Conservation (phyloP, 768 basidiomycete species). For the Suillus fuscotomentosus region DNA sequence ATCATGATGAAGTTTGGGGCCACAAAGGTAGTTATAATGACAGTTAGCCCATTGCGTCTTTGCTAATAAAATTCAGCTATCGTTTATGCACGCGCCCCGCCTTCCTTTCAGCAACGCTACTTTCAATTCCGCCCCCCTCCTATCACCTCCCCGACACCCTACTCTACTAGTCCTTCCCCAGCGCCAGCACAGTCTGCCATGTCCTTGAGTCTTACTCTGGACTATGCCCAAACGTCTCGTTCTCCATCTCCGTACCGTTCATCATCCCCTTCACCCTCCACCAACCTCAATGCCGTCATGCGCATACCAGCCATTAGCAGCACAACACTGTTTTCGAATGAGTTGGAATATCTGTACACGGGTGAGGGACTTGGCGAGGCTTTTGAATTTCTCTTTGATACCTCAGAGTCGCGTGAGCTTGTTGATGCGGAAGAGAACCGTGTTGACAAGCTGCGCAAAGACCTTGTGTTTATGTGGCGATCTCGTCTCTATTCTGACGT, state of each 20-base stretch:
- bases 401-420: conserved; percentile 39
- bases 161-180: conserved; percentile 48
- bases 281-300: conserved; percentile 45
- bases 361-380: conserved; percentile 86
- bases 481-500: conserved; percentile 92
- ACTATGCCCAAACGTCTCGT: conserved; percentile 38
- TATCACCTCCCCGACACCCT: conserved; percentile 46
- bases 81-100: conserved; percentile 92
- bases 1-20: conserved; percentile 72
- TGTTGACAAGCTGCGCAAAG: conserved; percentile 86
- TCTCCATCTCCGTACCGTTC: conserved; percentile 47
- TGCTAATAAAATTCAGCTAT: conserved; percentile 54
- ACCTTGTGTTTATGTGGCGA: conserved; percentile 96
- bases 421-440: conserved; percentile 54
- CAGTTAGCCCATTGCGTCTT: conserved; percentile 3
- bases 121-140: conserved; percentile 73
- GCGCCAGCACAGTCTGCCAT: conserved; percentile 59
- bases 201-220: conserved; percentile 52
- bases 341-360: conserved; percentile 94
- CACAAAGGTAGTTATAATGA: conserved; percentile 75
- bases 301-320: conserved; percentile 69
- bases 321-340: conserved; percentile 81
- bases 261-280: conserved; percentile 44
- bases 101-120: conserved; percentile 86
- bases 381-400: conserved; percentile 84